These are phyloP conservation scores for Letharia lupina DNA, from an alignment of 495 filamentous ascomycete genomes.

Conservation along the genomic window DNA sequence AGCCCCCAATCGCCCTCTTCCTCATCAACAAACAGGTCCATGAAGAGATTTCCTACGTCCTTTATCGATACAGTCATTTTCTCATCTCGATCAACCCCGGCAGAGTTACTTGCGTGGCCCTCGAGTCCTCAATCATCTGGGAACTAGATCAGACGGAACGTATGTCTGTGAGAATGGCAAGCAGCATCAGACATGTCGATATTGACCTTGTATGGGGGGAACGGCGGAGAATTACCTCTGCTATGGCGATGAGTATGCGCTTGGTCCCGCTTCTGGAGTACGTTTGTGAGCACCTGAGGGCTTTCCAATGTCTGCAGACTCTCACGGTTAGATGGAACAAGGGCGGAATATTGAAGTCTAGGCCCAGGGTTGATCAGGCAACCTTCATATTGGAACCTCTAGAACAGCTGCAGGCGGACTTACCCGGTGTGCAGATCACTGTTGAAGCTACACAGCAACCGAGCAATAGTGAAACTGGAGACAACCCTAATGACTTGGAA, in stretches of 20 bases:
- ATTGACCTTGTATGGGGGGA: background rate
- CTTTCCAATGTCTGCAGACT: background rate
- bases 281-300: background rate
- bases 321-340: background rate
- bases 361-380: background rate
- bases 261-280: background rate
- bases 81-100: background rate
- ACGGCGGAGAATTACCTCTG: background rate
- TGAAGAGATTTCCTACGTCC: background rate
- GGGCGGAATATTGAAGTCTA: background rate
- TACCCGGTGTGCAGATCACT: background rate
- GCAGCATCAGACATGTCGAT: background rate
- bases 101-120: background rate
- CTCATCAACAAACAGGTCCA: background rate
- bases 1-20: background rate
- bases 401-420: background rate
- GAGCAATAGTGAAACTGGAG: background rate
- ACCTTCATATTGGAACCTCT: background rate
- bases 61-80: background rate
- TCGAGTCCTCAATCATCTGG: background rate
- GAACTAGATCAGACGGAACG: background rate
- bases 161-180: background rate
- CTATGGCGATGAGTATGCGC: background rate
- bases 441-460: background rate
- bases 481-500: no score